A percentile compares a stretch with the other conserved stretches of the same genome.
Evolutionary conservation across 768 basidiomycete genomes (phyloP).

Genomic region (Ramaria rubella): DNA sequence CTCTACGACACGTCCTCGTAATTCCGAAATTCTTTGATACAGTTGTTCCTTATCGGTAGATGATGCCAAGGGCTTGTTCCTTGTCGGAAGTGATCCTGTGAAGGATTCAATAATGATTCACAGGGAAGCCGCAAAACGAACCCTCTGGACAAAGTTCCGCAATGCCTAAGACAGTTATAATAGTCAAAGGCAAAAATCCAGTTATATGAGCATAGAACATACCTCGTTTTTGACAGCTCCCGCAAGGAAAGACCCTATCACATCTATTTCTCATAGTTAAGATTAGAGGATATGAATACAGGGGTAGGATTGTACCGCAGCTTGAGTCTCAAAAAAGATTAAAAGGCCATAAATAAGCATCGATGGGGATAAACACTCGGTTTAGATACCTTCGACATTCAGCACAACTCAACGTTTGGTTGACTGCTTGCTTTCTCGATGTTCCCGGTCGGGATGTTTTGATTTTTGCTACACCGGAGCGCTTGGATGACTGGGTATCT

Average conservation of each 20-base stretch:
- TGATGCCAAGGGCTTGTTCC: conserved; percentile 8
- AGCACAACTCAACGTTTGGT: conserved; percentile 11
- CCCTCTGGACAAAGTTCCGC: conserved; percentile 10
- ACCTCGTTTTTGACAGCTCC: conserved; percentile 12
- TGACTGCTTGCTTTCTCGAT: conserved; percentile 9
- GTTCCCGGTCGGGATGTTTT: conserved; percentile 1
- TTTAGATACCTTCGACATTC: conserved; percentile 10
- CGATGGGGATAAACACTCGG: neutral
- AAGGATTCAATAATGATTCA: neutral
- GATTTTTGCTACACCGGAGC: neutral
- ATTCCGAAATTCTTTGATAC: conserved; percentile 57
- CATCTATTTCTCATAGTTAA: neutral
- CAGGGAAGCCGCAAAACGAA: neutral
- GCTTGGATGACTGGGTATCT: neutral
- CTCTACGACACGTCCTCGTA: conserved; percentile 58
- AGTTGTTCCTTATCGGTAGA: conserved; percentile 9
- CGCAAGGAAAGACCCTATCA: conserved; percentile 10
- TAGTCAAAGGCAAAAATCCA: neutral
- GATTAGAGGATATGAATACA: neutral
- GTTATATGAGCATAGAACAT: neutral
- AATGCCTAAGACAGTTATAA: neutral
- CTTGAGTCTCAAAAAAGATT: conserved; percentile 3
- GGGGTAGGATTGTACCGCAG: neutral
- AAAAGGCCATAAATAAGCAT: neutral
- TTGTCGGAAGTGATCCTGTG: conserved; percentile 8